These are phyloP conservation scores for Ogataea thermomethanolica DNA, from an alignment of 805 yeast genomes.

Conservation along the genomic window DNA sequence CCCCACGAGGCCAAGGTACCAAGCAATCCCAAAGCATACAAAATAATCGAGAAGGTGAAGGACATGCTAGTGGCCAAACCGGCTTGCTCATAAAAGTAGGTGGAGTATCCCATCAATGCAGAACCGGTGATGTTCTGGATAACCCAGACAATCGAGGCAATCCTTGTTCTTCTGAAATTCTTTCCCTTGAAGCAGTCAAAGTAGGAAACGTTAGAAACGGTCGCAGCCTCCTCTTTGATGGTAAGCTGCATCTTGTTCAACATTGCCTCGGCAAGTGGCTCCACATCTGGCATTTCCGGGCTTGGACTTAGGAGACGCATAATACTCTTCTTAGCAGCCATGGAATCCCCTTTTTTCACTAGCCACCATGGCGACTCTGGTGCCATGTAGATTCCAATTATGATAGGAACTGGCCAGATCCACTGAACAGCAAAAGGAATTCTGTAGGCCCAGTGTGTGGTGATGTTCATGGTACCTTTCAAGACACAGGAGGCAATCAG, in stretches of 20 bases:
- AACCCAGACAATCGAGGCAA: slow-evolving; percentile 48
- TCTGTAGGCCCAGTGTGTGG: slow-evolving; percentile 40
- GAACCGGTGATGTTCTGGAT: slow-evolving; percentile 61
- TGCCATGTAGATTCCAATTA: slow-evolving; percentile 41
- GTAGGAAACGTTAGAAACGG: slow-evolving; percentile 8
- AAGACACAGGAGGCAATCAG: slow-evolving; percentile 51
- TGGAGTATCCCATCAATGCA: slow-evolving; percentile 59
- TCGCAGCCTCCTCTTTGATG: slow-evolving; percentile 11
- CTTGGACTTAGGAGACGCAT: background rate
- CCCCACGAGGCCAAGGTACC: background rate
- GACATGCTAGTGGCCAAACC: slow-evolving; percentile 15
- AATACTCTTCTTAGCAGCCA: slow-evolving; percentile 30
- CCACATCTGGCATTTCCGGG: background rate
- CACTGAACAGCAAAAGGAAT: slow-evolving; percentile 60
- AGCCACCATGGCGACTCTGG: slow-evolving; percentile 63
- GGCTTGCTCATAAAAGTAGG: slow-evolving; percentile 32
- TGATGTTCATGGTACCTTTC: slow-evolving; percentile 18
- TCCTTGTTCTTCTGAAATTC: slow-evolving; percentile 49
- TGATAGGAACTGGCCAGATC: slow-evolving; percentile 53
- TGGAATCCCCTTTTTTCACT: slow-evolving; percentile 38
- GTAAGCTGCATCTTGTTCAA: slow-evolving; percentile 1
- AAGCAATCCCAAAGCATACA: background rate
- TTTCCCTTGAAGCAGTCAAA: slow-evolving; percentile 47
- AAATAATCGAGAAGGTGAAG: background rate
- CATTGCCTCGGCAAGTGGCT: slow-evolving; percentile 11